Base-by-base conservation (phyloP, 2,329 filamentous ascomycete species). In the Penicillium sp. region DNA sequence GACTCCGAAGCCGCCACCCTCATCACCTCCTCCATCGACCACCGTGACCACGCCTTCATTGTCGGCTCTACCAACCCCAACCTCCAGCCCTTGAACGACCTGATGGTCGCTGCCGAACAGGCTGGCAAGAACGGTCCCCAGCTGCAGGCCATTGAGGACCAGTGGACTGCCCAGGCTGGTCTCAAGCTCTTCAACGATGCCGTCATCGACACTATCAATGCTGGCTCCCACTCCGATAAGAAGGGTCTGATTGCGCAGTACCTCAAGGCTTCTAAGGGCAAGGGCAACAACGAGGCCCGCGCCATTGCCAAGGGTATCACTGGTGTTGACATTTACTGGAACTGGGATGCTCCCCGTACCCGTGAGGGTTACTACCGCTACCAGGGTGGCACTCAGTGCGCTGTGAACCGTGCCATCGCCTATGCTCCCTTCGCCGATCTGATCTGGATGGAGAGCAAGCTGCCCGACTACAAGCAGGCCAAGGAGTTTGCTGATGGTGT, bases 361-460 rank as follows among this genome's bases (percentile, higher is more conserved):
- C 86, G 95, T 58, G 95, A 99, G 83, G 95, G 95, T 13, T 99
- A 90, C 86, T 98, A 97, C 84, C 86, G 95, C 65, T 90, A 97
- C 76, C 86, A 92, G 79, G 95, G 95, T 63, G 95, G 95, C 62
- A 96, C 91, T 73, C 89, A 93, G 78, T 96, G 91, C 78, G 93
- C 93, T 63, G 83, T 98, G 76, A 96, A 95, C 84, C 88, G 94
- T 53, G 94, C 93, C 37, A 82, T 96, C 61, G 92, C 94, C 6
- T 98, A 96, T 75, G 94, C 92, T 0, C 94, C 95, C 2, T 97
- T 96, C 81, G 91, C 90, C 65, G 94, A 98, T 75, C 88, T 96
- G 77, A 96, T 99, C 80, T 99, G 95, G 95, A 99, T 99, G 95
- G 95, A 99, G 86, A 94, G 90, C 82, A 97, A 97, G 83, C 84